Evolutionary conservation across 2,329 filamentous ascomycete species (phyloP), one percentile per base, ranked within the genome.

Genomic region (Blastomyces emzantsi): DNA sequence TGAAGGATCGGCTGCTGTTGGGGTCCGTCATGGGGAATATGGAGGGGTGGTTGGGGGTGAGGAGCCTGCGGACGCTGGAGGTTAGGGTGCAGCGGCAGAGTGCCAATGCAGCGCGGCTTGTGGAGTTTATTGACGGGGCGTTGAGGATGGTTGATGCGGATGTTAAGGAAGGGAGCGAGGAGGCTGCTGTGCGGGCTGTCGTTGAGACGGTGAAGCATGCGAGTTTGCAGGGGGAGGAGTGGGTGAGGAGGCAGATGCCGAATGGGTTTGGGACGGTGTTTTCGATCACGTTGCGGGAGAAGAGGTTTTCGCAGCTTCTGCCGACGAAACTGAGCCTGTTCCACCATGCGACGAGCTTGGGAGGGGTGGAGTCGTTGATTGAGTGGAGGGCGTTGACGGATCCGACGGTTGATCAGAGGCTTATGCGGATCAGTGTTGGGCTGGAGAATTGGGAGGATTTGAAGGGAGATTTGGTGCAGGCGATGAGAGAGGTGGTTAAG

Each of bases 361-460:
- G 94, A 2, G 93, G 94, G 4, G 91, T 97, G 11, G 94, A 97
- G 83, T 94, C 90, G 72, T 77, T 97, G 79, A 92, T 99, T 69
- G 94, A 99, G 82, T 99, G 94, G 94, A 83, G 94, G 64, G 85
- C 89, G 58, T 94, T 99, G 90, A 88, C 87, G 64, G 94, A 99
- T 79, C 70, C 76, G 2, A 80, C 74, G 0, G 87, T 95, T 49
- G 90, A 95, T 72, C 83, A 81, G 71, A 81, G 84, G 64, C 75
- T 97, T 73, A 71, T 97, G 75, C 80, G 94, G 61, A 78, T 99
- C 39, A 97, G 92, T 74, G 78, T 97, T 43, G 94, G 94, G 0
- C 83, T 97, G 41, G 94, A 99, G 80, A 85, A 83, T 57, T 89
- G 89, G 81, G 89, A 94, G 75, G 94, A 97, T 77, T 73, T 99